Evolutionary conservation across 176 grass and related monocot species (phyloP).

Genomic region (Aegilops bicornis): DNA sequence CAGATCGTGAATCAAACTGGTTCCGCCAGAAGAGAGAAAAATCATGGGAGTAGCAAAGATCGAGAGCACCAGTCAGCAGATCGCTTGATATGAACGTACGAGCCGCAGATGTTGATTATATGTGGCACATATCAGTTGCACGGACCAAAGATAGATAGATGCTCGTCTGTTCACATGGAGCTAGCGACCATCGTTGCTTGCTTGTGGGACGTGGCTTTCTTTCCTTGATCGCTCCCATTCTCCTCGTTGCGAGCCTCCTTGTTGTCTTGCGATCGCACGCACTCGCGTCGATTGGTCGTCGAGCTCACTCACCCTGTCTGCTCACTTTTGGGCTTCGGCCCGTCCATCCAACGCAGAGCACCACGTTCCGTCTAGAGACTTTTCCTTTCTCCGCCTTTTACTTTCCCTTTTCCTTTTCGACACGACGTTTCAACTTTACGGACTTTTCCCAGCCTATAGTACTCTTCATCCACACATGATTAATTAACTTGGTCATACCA

Average conservation of each 20-base stretch:
- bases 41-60: background rate
- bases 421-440: conserved; percentile 7
- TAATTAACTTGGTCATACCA: background rate
- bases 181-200: background rate
- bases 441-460: background rate
- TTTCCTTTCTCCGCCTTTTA: no score
- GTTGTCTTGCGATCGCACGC: conserved; percentile 35
- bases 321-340: conserved; percentile 34
- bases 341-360: background rate
- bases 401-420: background rate
- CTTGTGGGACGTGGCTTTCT: background rate
- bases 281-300: conserved; percentile 24
- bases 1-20: no score
- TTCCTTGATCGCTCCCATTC: background rate
- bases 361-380: background rate
- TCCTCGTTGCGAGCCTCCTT: conserved; percentile 43
- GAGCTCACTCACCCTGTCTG: conserved; percentile 46
- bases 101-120: background rate
- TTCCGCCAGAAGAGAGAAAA: no score
- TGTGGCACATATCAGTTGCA: background rate
- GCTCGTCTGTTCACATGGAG: background rate
- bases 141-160: background rate
- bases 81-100: background rate
- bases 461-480: background rate
- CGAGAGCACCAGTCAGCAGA: background rate